A percentile compares a stretch with the other conserved stretches of the same genome.
Evolutionary conservation across 495 filamentous ascomycete genomes (phyloP).

Genomic region (Penicillium waksmanii): DNA sequence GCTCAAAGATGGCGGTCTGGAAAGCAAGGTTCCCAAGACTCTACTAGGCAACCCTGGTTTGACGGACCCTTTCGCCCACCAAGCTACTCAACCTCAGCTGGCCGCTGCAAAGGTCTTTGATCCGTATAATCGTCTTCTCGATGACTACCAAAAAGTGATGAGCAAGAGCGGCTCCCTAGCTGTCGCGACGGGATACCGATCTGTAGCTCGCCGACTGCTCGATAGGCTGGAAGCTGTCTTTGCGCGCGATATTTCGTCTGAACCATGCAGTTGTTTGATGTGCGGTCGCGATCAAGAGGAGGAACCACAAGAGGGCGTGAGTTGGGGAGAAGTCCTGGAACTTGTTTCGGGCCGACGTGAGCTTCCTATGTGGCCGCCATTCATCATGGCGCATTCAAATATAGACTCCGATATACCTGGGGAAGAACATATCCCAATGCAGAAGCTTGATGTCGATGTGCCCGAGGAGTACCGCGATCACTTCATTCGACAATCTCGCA

Average conservation of each 20-base stretch:
- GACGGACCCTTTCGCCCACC: conserved; percentile 48
- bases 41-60: conserved; percentile 56
- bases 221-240: conserved; percentile 94
- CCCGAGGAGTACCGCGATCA: conserved; percentile 88
- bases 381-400: conserved; percentile 62
- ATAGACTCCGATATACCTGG: conserved; percentile 58
- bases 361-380: conserved; percentile 85
- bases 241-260: conserved; percentile 81
- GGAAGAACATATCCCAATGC: conserved; percentile 65
- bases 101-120: conserved; percentile 70
- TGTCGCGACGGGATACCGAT: conserved; percentile 93
- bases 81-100: conserved; percentile 36
- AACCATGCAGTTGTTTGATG: conserved; percentile 79
- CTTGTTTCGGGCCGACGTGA: conserved; percentile 85
- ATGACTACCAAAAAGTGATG: conserved; percentile 83
- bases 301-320: conserved; percentile 69
- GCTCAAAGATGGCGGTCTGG: conserved; percentile 80
- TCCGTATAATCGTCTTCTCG: conserved; percentile 77
- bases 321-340: conserved; percentile 96
- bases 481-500: conserved; percentile 84
- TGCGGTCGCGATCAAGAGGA: conserved; percentile 65
- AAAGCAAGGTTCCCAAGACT: conserved; percentile 63
- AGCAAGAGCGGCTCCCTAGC: conserved; percentile 84
- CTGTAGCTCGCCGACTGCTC: conserved; percentile 88
- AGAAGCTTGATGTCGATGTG: conserved; percentile 87